Base-by-base conservation (phyloP, 345 rosid genomes). In the Capsella bursapastoris region DNA sequence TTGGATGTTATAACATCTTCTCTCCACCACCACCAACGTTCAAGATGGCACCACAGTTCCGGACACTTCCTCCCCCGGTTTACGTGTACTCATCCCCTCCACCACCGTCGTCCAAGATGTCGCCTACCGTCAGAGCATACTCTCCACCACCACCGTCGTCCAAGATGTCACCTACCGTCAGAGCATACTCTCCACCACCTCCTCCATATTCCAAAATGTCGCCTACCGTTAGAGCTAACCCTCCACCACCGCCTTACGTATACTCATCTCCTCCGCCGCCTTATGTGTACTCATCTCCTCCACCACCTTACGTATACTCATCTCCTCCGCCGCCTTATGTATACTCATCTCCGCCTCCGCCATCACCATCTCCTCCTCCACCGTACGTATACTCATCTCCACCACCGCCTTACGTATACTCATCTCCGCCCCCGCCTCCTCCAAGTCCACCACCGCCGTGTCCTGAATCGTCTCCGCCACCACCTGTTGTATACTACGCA, bases 381-480 rank as follows among this genome's bases (percentile, higher is more conserved):
- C 77, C 70, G 7, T 59, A 75, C 49, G 64, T 76, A 22, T 82
- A 76, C 59, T 75, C 81, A 59, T 82, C 86, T 8, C 74, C 84
- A 0, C 81, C 68, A 0, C 69, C 84, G 0, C 82, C 84, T 1
- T 67, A 77, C 44, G 66, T 57, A 49, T 66, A 81, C 64, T 44
- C 77, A 51, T 40, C 80, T 49, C 77, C 86, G 3, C 86, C 87
- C 4, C 83, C 86, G 0, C 85, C 92, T 3, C 78, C 73, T 18
- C 73, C 73, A 68, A 75, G 79, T 75, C 73, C 73, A 28, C 69
- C 68, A 0, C 68, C 79, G 0, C 79, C 79, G 0, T 60, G 66
- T 43, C 84, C 87, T 55, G 84, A 85, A 66, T 58, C 60, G 77
- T 84, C 84, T 29, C 83, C 90, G 2, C 84, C 88, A 5, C 82